Evolutionary conservation across 2,329 filamentous ascomycete species (phyloP).

Genomic region (Paramyrothecium roridum): DNA sequence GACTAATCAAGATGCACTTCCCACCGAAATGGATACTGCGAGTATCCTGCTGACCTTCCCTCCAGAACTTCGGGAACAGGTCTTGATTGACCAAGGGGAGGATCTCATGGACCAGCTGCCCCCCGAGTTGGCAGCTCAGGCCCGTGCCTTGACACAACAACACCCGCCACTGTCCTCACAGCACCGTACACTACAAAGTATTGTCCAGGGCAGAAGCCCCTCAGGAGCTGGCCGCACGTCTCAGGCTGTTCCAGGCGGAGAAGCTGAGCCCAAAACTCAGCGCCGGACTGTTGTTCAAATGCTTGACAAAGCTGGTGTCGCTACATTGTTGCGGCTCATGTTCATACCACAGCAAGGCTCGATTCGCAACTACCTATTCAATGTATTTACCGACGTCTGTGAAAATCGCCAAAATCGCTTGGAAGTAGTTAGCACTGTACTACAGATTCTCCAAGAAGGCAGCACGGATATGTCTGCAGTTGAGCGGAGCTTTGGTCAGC

Average conservation of each 20-base stretch:
- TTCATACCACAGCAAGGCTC: constrained; percentile 92
- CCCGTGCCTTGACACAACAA: constrained; percentile 62
- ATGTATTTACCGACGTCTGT: constrained; percentile 86
- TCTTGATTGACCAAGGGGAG: constrained; percentile 88
- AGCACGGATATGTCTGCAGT: constrained; percentile 91
- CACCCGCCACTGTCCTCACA: constrained; percentile 19
- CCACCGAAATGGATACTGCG: constrained; percentile 83
- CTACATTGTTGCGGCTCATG: constrained; percentile 96
- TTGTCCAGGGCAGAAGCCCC: constrained; percentile 24
- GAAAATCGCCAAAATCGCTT: constrained; percentile 95
- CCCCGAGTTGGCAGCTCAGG: constrained; percentile 81
- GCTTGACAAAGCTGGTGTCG: constrained; percentile 92
- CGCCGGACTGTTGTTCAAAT: constrained; percentile 88
- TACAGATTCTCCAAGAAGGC: constrained; percentile 93
- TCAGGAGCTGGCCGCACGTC: constrained; percentile 17
- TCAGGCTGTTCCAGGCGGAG: constrained; percentile 31
- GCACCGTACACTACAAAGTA: constrained; percentile 24
- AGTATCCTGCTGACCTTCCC: constrained; percentile 91
- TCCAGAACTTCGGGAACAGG: constrained; percentile 76
- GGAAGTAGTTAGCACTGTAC: constrained; percentile 87
- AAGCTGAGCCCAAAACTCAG: constrained; percentile 60
- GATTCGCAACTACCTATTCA: constrained; percentile 78
- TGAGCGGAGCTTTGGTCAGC: constrained; percentile 89
- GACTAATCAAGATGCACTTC: constrained; percentile 36
- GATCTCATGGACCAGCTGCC: constrained; percentile 82